Base-by-base conservation (phyloP, 139 green algal species). In the Raphidocelis subcapitata region DNA sequence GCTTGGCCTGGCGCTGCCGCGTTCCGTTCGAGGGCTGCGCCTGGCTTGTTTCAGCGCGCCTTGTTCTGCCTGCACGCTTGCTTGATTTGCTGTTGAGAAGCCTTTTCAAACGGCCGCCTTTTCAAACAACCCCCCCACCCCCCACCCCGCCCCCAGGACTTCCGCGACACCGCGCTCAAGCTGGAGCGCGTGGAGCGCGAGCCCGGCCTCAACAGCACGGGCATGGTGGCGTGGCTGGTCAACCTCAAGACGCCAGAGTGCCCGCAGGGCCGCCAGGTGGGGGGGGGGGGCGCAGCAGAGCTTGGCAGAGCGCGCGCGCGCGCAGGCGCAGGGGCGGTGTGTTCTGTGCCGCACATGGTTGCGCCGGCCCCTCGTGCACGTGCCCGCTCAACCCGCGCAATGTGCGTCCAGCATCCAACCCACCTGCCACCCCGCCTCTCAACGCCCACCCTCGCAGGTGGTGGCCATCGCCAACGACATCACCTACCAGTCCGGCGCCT, bases 391-490 rank as follows among this genome's bases (percentile, higher is more conserved):
- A 49, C 41, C 41, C n/a, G n/a, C n/a, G n/a, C n/a, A n/a, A n/a
- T n/a, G n/a, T n/a, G n/a, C n/a, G n/a, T n/a, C n/a, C n/a, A n/a
- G n/a, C n/a, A n/a, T 49, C 41, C 41, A 49, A 49, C 41, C 41
- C 41, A 8, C 8, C 8, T 12, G 8, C 12, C 41, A 49, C 41
- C 41, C 41, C 8, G 12, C 41, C 41, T 49, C 12, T 49, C 8
- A 49, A 49, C 41, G 12, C 41, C 41, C 41, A 20, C 12, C 41
- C 41, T 49, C 26, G 14, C 5, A 92, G 33, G 72, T 95, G 3
- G 83, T 99, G 3, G 92, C 95, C 14, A 87, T 99, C 18, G 92
- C 94, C 52, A 99, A 98, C 69, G 96, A 99, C 86, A 96, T 98
- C 78, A 98, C 96, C 3, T 88, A 87, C 86, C 86, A 91, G 69